Evolutionary conservation across 2,329 filamentous ascomycete genomes (phyloP).

Genomic region (Calonectria pauciramosa): DNA sequence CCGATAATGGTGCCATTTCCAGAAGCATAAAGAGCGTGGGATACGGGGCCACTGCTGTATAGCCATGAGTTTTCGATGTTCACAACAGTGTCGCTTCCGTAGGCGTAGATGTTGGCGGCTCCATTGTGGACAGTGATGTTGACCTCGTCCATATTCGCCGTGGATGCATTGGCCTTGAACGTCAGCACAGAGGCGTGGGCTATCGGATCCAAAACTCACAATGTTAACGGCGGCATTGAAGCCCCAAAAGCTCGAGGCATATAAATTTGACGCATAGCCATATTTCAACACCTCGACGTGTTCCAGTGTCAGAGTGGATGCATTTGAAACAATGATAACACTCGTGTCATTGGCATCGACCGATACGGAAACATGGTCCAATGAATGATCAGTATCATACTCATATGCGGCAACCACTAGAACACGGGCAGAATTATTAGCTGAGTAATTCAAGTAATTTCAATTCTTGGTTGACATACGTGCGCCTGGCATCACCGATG

Average conservation of each 20-base stretch:
- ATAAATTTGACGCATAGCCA: slow-evolving; percentile 2
- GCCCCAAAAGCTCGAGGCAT: neutral
- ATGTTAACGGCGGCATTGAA: neutral
- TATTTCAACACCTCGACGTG: neutral
- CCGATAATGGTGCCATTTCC: slow-evolving; percentile 10
- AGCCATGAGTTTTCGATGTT: neutral
- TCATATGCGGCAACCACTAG: slow-evolving; percentile 7
- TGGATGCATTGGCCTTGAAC: neutral
- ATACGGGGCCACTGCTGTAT: slow-evolving; percentile 7
- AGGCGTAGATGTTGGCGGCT: slow-evolving; percentile 10
- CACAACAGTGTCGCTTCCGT: neutral
- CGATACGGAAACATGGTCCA: neutral
- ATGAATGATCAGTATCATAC: neutral
- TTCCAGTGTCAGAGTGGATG: neutral
- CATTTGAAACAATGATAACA: neutral
- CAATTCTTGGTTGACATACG: neutral
- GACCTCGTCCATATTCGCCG: slow-evolving; percentile 1
- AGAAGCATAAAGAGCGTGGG: slow-evolving; percentile 10
- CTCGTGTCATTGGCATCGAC: slow-evolving; percentile 3
- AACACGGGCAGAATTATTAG: no score
- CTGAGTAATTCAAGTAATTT: neutral
- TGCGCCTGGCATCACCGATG: neutral
- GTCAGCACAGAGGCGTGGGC: neutral
- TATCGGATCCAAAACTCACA: neutral
- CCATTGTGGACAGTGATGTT: slow-evolving; percentile 14